These are phyloP conservation scores for Monosporascus sp. DNA, from an alignment of 2,329 filamentous ascomycete genomes.

Conservation along the genomic window DNA sequence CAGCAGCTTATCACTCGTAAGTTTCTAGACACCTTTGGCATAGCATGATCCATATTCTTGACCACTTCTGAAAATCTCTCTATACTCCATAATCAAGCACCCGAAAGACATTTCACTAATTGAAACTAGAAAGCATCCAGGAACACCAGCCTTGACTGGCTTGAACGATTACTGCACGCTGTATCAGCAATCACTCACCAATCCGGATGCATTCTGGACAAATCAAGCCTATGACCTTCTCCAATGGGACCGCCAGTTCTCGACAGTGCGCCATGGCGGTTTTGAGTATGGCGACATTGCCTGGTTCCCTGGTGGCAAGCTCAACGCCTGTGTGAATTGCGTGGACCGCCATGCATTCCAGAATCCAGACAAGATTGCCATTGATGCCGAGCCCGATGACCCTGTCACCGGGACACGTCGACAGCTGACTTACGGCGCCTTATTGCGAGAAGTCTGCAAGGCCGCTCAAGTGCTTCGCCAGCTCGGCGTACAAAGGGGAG, in stretches of 20 bases:
- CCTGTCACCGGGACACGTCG: constrained; percentile 65
- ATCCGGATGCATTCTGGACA: constrained; percentile 88
- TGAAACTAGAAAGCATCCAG: no score
- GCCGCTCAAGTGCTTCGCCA: constrained; percentile 87
- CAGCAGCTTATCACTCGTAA: no score
- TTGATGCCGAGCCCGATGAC: constrained; percentile 98
- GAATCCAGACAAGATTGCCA: constrained; percentile 86
- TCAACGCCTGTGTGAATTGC: constrained; percentile 97
- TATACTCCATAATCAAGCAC: no score
- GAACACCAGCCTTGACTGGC: constrained; percentile 22
- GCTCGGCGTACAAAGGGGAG: constrained; percentile 94
- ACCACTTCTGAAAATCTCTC: no score
- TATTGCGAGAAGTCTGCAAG: constrained; percentile 85
- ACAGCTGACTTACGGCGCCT: constrained; percentile 86
- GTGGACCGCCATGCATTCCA: constrained; percentile 95
- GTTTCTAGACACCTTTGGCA: no score
- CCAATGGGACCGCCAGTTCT: constrained; percentile 84
- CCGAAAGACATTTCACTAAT: no score
- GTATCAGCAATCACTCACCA: constrained; percentile 80
- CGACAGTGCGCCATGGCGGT: constrained; percentile 77
- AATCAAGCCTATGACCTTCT: constrained; percentile 80
- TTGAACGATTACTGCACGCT: constrained; percentile 63
- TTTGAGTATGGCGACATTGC: constrained; percentile 77
- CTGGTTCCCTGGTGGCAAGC: constrained; percentile 89
- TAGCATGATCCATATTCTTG: no score